Conservation (phyloP, 441 rosid species). For the Iberis amara region DNA sequence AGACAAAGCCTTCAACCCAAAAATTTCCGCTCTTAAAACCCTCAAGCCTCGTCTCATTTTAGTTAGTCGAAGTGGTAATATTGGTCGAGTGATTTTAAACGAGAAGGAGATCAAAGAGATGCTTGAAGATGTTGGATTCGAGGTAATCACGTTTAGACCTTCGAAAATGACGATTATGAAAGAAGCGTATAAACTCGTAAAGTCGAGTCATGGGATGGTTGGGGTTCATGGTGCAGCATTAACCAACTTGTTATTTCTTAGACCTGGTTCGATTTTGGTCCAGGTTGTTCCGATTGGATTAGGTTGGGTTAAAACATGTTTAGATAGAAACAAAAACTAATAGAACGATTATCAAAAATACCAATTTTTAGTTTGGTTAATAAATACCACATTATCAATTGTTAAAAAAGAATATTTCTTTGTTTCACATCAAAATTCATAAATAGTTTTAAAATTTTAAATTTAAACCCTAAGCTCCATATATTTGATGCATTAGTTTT, state of each 20-base stretch:
- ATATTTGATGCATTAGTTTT: too few species aligned
- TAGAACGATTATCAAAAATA: too few species aligned
- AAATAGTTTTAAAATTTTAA: too few species aligned
- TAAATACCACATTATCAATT: too few species aligned
- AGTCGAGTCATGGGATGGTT: constrained; percentile 48
- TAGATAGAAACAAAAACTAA: too few species aligned
- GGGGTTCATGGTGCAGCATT: constrained; percentile 71
- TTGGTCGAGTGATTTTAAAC: constrained; percentile 40
- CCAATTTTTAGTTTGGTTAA: too few species aligned
- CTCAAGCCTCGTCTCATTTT: constrained; percentile 31
- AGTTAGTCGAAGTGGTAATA: constrained; percentile 28
- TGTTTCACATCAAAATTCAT: too few species aligned
- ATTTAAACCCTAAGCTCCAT: too few species aligned
- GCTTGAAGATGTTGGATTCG: constrained; percentile 41
- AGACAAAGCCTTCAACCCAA: constrained; percentile 31
- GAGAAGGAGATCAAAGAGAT: constrained; percentile 23
- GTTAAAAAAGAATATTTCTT: too few species aligned
- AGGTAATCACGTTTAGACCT: constrained; percentile 40
- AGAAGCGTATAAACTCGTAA: constrained; percentile 33
- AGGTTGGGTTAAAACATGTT: constrained; percentile 42
- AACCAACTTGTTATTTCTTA: constrained; percentile 46
- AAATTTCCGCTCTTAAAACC: neutral
- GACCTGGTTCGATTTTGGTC: constrained; percentile 42
- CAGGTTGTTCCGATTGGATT: constrained; percentile 54
- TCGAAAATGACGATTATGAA: constrained; percentile 13